Conservation (phyloP, 2,329 filamentous ascomycete genomes). For the Colletotrichum limetticola region DNA sequence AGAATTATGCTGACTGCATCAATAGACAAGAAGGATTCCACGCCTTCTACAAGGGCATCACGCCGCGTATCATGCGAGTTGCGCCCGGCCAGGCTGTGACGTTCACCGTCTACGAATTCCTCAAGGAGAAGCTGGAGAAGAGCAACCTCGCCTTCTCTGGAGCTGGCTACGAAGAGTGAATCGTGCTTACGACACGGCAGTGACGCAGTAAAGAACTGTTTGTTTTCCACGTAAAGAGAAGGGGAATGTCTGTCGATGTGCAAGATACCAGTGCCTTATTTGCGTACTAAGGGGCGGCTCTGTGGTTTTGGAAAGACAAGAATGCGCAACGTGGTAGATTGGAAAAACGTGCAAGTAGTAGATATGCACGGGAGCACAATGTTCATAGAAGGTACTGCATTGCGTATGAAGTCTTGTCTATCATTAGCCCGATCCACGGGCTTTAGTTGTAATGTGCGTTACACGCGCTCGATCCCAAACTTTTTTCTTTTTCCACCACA, state of each 20-base stretch:
- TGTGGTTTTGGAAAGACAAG: background rate
- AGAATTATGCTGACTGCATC: background rate
- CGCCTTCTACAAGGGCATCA: conserved; percentile 99
- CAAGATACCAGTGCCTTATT: conserved; percentile 12
- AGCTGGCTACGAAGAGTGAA: conserved; percentile 74
- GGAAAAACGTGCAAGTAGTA: background rate
- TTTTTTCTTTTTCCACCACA: background rate
- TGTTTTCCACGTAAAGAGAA: background rate
- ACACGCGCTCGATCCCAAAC: background rate
- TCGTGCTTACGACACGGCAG: background rate
- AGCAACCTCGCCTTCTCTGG: conserved; percentile 70
- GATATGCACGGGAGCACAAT: background rate
- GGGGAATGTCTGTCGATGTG: background rate
- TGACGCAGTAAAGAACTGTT: background rate
- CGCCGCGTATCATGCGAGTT: conserved; percentile 95
- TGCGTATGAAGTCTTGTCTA: conserved; percentile 21
- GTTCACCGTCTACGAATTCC: conserved; percentile 81
- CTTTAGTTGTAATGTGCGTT: background rate
- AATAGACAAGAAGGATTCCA: conserved; percentile 87
- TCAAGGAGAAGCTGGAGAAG: conserved; percentile 78
- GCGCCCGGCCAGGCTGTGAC: conserved; percentile 90
- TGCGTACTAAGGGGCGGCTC: background rate
- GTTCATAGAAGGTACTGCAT: conserved; percentile 14
- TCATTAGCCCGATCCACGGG: conserved; percentile 28
- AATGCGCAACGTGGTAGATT: background rate